Percentiles rank a stretch among this genome's conserved stretches.
Evolutionary conservation across 164 flowering plant genomes (phyloP).

Genomic region (Kingdonia uniflora): DNA sequence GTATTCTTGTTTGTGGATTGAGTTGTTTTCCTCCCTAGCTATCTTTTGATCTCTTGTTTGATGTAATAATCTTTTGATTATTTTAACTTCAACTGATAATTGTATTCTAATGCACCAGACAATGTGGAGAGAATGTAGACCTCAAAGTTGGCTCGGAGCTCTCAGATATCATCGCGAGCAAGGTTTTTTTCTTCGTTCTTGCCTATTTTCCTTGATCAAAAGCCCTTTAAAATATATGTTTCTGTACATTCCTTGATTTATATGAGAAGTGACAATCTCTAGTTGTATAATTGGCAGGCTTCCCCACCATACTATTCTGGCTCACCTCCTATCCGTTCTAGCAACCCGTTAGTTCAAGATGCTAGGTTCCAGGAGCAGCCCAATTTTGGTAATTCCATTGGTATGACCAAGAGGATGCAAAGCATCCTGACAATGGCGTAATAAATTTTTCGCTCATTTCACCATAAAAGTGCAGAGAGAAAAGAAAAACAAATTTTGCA

Average conservation of each 20-base stretch:
- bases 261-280: neutral
- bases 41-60: no score
- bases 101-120: slow-evolving; percentile 9
- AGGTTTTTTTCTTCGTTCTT: slow-evolving; percentile 10
- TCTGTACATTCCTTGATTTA: no score
- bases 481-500: neutral
- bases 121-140: slow-evolving; percentile 9
- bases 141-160: slow-evolving; percentile 11
- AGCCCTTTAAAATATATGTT: neutral
- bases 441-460: slow-evolving; percentile 4
- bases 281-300: slow-evolving; percentile 10
- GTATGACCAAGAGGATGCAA: slow-evolving; percentile 5
- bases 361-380: slow-evolving; percentile 13
- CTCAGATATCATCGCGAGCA: slow-evolving; percentile 17
- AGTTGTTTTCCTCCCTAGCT: no score
- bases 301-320: slow-evolving; percentile 18
- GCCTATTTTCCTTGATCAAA: neutral
- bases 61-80: no score
- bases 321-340: slow-evolving; percentile 19
- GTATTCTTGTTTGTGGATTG: no score
- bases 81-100: neutral
- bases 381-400: slow-evolving; percentile 3
- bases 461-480: neutral
- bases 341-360: slow-evolving; percentile 20
- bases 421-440: slow-evolving; percentile 16